These are phyloP conservation scores for Boletus barrowsii DNA, from an alignment of 768 basidiomycete genomes.

Conservation along the genomic window DNA sequence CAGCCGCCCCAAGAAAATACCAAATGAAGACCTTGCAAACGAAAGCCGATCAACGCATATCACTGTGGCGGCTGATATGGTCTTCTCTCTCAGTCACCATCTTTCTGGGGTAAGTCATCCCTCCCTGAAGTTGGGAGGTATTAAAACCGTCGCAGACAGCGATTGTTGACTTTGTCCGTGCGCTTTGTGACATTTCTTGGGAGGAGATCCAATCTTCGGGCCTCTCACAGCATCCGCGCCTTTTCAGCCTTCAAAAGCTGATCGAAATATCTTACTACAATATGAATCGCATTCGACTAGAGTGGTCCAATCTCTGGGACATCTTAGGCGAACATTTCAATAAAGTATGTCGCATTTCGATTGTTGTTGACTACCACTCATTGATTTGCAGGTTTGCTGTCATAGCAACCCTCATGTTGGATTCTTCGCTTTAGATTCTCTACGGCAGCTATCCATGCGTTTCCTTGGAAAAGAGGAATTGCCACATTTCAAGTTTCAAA, in stretches of 20 bases:
- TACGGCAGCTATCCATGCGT: conserved; percentile 95
- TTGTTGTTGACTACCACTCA: conserved; percentile 7
- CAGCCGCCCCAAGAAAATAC: conserved; percentile 53
- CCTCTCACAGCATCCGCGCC: conserved; percentile 85
- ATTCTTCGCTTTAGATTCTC: conserved; percentile 94
- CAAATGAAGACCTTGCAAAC: conserved; percentile 92
- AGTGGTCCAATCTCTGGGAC: conserved; percentile 98
- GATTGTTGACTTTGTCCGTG: conserved; percentile 96
- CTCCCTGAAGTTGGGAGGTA: neutral
- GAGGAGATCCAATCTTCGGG: conserved; percentile 99
- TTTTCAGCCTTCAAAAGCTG: conserved; percentile 96
- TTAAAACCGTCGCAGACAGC: conserved; percentile 59
- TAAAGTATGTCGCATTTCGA: conserved; percentile 51
- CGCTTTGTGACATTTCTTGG: conserved; percentile 96
- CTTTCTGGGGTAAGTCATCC: conserved; percentile 79
- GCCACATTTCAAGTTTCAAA: conserved; percentile 98
- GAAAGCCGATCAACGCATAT: conserved; percentile 98
- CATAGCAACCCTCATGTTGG: conserved; percentile 96
- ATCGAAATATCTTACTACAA: conserved; percentile 99
- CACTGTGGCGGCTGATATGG: conserved; percentile 98
- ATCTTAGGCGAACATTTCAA: conserved; percentile 99
- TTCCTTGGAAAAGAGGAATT: conserved; percentile 99
- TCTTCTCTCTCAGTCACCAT: conserved; percentile 94
- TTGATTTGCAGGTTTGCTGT: conserved; percentile 77
- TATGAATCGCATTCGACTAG: conserved; percentile 95